phyloP scores from a whole-genome alignment of 108 stramenopile species.

The Tribonema minus region DNA sequence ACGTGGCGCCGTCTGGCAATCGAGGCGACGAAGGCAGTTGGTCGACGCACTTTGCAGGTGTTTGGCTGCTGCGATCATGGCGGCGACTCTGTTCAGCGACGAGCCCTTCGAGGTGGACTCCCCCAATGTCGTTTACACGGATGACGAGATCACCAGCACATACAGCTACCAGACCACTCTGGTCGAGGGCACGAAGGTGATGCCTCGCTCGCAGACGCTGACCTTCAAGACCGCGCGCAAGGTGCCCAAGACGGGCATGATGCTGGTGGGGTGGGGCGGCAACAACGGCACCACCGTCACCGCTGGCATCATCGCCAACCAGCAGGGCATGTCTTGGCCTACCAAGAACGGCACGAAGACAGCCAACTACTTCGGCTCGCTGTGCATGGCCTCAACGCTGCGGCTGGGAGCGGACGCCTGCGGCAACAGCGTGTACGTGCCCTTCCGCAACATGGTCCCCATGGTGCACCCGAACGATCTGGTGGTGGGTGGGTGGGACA shows the following conservation, averaged over 20 bases:
- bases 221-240: conserved; percentile 79
- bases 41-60: neutral
- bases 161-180: conserved; percentile 83
- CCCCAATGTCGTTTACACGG: conserved; percentile 77
- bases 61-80: neutral
- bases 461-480: conserved; percentile 87
- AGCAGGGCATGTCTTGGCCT: conserved; percentile 77
- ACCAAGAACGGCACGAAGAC: conserved; percentile 73
- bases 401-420: conserved; percentile 74
- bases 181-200: conserved; percentile 74
- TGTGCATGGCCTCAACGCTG: conserved; percentile 85
- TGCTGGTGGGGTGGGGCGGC: conserved; percentile 93
- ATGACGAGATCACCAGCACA: conserved; percentile 76
- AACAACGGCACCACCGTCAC: conserved; percentile 86
- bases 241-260: conserved; percentile 84
- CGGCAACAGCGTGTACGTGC: conserved; percentile 82
- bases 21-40: too few species aligned
- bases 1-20: too few species aligned
- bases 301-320: conserved; percentile 89
- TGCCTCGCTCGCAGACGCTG: conserved; percentile 67
- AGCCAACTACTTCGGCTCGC: conserved; percentile 90
- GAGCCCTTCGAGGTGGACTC: conserved; percentile 64
- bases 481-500: conserved; percentile 98
- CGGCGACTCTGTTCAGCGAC: conserved; percentile 28
- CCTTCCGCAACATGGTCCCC: conserved; percentile 82